Base-by-base conservation (phyloP, 2,329 filamentous ascomycete species). In the Plenodomus lindquistii region DNA sequence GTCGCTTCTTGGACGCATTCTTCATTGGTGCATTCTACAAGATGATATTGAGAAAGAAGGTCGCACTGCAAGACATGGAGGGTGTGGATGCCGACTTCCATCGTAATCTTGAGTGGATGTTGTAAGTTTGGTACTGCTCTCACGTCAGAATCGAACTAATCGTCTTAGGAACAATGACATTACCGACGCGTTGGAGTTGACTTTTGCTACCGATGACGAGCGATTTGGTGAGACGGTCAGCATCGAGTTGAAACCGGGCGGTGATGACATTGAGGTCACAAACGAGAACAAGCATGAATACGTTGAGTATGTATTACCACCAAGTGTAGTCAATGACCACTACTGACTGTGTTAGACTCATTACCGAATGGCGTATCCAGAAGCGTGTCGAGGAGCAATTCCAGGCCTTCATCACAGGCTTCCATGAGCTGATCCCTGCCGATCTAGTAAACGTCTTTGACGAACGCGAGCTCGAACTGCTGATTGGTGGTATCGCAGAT, bases 231-330 rank as follows among this genome's bases (percentile, higher is more conserved):
- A 97, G 60, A 88, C 93, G 64, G 90, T 89, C 34, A 94, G 92
- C 15, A 91, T 99, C 68, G 94, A 99, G 71, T 81, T 99, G 59
- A 97, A 95, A 70, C 91, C 91, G 13, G 83, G 86, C 67, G 94
- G 94, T 47, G 85, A 90, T 59, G 84, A 99, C 65, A 96, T 99
- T 54, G 89, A 95, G 18, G 94, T 99, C 37, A 97, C 92, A 16
- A 96, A 99, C 70, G 92, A 96, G 69, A 99, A 99, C 81, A 99
- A 99, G 83, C 89, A 89, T 76, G 92, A 97, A 81, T 99, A 99
- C 67, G 91, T 99, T 55, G 94, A 99, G 83, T 87, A 78, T 73
- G 84, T 67, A 18, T 76, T n/a, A 15, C 19, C 41, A 4, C 29
- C 15, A 8, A 15, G 9, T 20, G 16, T 29, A 17, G 11, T 8